Percentiles rank a stretch among this genome's conserved stretches.
These are phyloP conservation scores for Vicia sativa DNA, from an alignment of 306 rosid species.

Conservation along the genomic window DNA sequence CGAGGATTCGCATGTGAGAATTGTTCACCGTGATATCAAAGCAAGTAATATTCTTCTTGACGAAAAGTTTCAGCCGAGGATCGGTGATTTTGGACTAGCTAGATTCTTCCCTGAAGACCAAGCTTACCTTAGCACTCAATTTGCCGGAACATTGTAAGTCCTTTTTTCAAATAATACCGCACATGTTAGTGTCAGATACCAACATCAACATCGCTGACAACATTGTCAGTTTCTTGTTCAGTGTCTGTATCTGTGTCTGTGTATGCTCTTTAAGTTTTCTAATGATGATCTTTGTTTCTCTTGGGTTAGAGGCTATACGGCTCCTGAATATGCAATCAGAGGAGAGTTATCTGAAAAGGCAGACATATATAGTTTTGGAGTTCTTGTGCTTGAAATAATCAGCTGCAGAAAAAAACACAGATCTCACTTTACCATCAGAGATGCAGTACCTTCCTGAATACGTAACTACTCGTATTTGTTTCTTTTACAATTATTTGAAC, in stretches of 20 bases:
- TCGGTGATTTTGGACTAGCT: conserved; percentile 93
- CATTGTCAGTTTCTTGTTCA: no score
- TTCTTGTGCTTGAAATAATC: conserved; percentile 84
- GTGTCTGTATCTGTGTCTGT: background rate
- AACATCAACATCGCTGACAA: no score
- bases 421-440: conserved; percentile 69
- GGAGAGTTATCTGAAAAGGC: conserved; percentile 92
- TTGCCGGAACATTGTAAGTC: conserved; percentile 92
- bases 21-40: conserved; percentile 88
- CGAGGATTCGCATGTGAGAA: conserved; percentile 85
- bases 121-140: conserved; percentile 83
- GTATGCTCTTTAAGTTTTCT: background rate
- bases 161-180: background rate
- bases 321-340: conserved; percentile 92
- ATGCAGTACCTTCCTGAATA: conserved; percentile 93
- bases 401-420: conserved; percentile 78
- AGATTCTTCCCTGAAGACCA: conserved; percentile 95
- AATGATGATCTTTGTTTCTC: conserved; percentile 17
- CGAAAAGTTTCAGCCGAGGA: conserved; percentile 76
- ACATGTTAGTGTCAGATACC: background rate
- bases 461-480: conserved; percentile 44
- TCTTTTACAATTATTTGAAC: conserved; percentile 11
- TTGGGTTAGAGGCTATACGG: conserved; percentile 77
- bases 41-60: conserved; percentile 98
- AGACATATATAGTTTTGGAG: conserved; percentile 92